Evolutionary conservation across 345 rosid genomes (phyloP).

Genomic region (Bruguiera sexangula): DNA sequence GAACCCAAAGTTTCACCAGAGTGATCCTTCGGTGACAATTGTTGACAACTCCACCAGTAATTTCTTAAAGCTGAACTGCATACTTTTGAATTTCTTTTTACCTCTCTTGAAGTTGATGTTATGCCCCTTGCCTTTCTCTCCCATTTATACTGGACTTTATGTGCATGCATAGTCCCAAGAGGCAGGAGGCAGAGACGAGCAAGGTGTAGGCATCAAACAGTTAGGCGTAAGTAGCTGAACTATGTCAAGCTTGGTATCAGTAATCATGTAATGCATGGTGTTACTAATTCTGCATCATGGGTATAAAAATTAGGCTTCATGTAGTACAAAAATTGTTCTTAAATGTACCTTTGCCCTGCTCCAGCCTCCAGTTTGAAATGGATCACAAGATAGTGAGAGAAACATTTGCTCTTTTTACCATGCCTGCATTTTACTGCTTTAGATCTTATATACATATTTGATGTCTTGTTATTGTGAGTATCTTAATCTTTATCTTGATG

Average conservation of each 20-base stretch:
- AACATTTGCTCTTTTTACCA: neutral
- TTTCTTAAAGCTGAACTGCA: conserved; percentile 29
- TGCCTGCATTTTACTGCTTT: neutral
- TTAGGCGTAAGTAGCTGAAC: conserved; percentile 68
- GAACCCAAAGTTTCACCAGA: conserved; percentile 62
- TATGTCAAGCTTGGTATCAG: conserved; percentile 6
- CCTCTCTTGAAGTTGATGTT: conserved; percentile 14
- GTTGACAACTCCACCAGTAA: conserved; percentile 70
- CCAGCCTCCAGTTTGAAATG: conserved; percentile 32
- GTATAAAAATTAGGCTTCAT: conserved; percentile 10
- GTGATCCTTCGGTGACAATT: conserved; percentile 78
- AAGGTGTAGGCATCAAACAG: conserved; percentile 64
- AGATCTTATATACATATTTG: neutral
- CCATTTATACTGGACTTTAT: conserved; percentile 44
- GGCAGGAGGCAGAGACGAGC: conserved; percentile 72
- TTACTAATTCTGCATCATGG: too few species aligned
- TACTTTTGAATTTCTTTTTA: conserved; percentile 7
- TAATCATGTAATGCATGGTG: neutral
- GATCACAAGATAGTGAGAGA: neutral
- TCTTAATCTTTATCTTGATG: conserved; percentile 7
- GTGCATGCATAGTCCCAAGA: conserved; percentile 66
- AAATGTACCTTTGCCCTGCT: conserved; percentile 19
- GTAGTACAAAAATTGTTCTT: neutral
- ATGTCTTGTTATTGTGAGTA: neutral
- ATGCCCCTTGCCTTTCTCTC: conserved; percentile 12